Percentiles rank a stretch among this genome's conserved stretches.
These are phyloP conservation scores for Cryptococcus floricola DNA, from an alignment of 1,284 basidiomycete genomes.

Conservation along the genomic window DNA sequence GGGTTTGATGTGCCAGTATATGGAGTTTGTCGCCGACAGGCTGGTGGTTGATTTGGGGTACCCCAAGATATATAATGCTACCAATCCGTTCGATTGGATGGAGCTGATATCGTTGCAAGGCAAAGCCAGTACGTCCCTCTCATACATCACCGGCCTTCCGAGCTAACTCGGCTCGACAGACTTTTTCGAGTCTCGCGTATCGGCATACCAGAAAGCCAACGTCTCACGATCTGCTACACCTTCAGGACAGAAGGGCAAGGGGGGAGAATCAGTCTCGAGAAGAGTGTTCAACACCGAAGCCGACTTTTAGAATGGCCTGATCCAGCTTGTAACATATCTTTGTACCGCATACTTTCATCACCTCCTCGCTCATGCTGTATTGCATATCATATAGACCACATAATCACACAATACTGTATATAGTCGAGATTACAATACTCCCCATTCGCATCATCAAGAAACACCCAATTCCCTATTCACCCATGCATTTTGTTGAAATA, in stretches of 20 bases:
- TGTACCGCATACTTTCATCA: no score
- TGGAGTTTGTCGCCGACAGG: conserved; percentile 90
- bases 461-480: not conserved
- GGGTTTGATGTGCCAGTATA: conserved; percentile 80
- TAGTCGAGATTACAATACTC: not conserved
- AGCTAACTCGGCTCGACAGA: conserved; percentile 19
- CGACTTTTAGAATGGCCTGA: conserved; percentile 13
- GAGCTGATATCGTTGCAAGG: conserved; percentile 82
- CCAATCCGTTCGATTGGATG: conserved; percentile 78
- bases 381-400: not conserved
- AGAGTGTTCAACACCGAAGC: conserved; percentile 26
- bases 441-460: not conserved
- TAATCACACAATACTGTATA: not conserved
- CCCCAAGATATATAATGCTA: conserved; percentile 66
- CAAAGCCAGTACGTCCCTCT: conserved; percentile 40
- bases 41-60: conserved; percentile 75
- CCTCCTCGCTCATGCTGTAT: not conserved
- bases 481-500: not conserved
- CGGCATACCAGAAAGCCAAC: conserved; percentile 42
- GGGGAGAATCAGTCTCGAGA: conserved; percentile 6
- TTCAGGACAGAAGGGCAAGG: not conserved
- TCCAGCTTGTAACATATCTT: not conserved
- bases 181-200: conserved; percentile 48
- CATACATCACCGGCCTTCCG: not conserved
- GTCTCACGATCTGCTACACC: conserved; percentile 39